Conservation (phyloP, 2,329 filamentous ascomycete species). For the Biscogniauxia sp. region DNA sequence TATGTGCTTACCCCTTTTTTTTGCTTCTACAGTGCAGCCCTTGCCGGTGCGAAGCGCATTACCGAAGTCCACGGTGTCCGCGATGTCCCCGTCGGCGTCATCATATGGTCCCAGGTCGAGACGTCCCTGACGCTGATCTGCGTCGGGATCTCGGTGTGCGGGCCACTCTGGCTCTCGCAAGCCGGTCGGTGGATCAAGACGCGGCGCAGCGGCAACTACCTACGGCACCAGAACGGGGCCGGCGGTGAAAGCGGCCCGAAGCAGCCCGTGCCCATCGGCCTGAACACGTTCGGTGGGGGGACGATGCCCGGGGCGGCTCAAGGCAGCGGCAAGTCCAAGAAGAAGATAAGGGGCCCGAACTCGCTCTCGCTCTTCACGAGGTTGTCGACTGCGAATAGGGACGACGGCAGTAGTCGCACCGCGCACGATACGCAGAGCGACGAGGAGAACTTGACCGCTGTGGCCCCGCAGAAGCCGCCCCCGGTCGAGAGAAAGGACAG, state of each 20-base stretch:
- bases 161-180: conserved; percentile 13
- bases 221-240: not conserved
- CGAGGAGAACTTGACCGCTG: not conserved
- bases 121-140: conserved; percentile 14
- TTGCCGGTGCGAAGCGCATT: conserved; percentile 12
- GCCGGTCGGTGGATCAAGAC: conserved; percentile 6
- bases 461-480: not conserved
- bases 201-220: not conserved
- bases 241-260: not conserved
- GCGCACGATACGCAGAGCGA: not conserved
- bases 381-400: not conserved
- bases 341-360: not conserved
- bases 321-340: not conserved
- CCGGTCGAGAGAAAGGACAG: not conserved
- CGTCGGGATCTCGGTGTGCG: conserved; percentile 19
- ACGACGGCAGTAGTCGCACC: not conserved
- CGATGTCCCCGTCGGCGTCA: conserved; percentile 18
- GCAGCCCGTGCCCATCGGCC: conserved; percentile 1
- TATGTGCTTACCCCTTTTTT: not conserved
- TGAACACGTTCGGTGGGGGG: conserved; percentile 6
- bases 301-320: conserved; percentile 1
- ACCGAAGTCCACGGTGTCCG: conserved; percentile 12
- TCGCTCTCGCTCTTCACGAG: not conserved
- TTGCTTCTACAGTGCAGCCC: conserved; percentile 7
- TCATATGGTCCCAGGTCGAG: conserved; percentile 18